Conservation (phyloP, 345 rosid genomes). For the Corchorus olitorius region DNA sequence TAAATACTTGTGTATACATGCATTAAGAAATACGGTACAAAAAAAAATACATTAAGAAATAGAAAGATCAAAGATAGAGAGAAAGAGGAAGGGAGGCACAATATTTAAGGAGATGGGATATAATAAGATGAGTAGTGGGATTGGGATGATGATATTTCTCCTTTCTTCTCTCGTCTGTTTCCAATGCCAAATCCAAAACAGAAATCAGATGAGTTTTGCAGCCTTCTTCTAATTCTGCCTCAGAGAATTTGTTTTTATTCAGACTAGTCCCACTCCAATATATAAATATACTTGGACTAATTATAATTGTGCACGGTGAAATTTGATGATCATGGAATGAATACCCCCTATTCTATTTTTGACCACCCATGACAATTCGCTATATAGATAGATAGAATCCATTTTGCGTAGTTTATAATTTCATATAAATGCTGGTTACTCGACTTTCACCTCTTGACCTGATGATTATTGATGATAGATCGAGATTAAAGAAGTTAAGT, state of each 20-base stretch:
- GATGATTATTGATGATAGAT: no score
- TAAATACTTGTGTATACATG: no score
- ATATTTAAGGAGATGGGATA: constrained; percentile 3
- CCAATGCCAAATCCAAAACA: neutral
- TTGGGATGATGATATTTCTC: neutral
- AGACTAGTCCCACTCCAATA: neutral
- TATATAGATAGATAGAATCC: neutral
- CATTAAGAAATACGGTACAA: no score
- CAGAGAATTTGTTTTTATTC: neutral
- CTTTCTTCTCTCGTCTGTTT: constrained; percentile 8
- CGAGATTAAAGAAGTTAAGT: no score
- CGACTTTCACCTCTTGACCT: no score
- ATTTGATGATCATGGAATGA: neutral
- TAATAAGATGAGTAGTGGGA: neutral
- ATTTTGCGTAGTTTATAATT: neutral
- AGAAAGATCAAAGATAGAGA: neutral
- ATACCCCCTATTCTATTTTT: neutral
- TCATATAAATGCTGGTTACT: no score
- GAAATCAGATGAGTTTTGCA: neutral
- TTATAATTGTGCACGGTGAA: neutral
- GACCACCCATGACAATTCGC: neutral
- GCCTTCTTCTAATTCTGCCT: neutral
- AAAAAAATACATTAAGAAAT: no score
- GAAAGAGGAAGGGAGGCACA: neutral
- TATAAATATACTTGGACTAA: neutral